Percentiles rank a stretch among this genome's conserved stretches.
phyloP scores from a whole-genome alignment of 768 basidiomycete species.

The Lentinula lateritia region DNA sequence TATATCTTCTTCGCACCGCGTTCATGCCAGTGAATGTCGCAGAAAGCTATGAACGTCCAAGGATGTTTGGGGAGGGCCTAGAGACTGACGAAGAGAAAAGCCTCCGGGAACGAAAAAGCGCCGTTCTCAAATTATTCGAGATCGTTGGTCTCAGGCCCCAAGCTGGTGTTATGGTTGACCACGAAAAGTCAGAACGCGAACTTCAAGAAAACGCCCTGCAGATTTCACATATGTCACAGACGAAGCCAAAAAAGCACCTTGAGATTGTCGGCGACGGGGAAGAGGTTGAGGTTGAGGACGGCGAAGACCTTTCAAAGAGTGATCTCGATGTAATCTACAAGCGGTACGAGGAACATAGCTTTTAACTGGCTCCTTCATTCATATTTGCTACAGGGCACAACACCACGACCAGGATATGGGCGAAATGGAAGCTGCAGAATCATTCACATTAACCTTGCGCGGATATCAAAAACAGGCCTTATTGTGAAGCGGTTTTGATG shows the following conservation, averaged over 20 bases:
- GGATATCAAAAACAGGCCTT: slow-evolving; percentile 95
- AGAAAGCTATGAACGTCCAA: slow-evolving; percentile 24
- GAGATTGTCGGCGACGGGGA: slow-evolving; percentile 80
- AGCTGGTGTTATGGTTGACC: slow-evolving; percentile 33
- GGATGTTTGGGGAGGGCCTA: slow-evolving; percentile 65
- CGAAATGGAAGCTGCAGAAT: slow-evolving; percentile 75
- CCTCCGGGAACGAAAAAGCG: slow-evolving; percentile 75
- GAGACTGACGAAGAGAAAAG: slow-evolving; percentile 76
- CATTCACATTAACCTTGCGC: slow-evolving; percentile 71
- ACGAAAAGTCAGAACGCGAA: slow-evolving; percentile 25
- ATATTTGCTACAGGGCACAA: slow-evolving; percentile 59
- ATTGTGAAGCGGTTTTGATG: slow-evolving; percentile 35
- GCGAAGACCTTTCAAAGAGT: slow-evolving; percentile 74
- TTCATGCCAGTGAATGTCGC: slow-evolving; percentile 47
- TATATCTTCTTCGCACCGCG: slow-evolving; percentile 64
- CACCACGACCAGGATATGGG: slow-evolving; percentile 68
- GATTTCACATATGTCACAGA: slow-evolving; percentile 24
- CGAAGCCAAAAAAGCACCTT: slow-evolving; percentile 37
- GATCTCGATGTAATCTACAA: slow-evolving; percentile 82
- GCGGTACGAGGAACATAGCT: slow-evolving; percentile 43
- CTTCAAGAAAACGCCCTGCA: slow-evolving; percentile 36
- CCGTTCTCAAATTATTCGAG: slow-evolving; percentile 71
- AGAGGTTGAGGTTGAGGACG: slow-evolving; percentile 80
- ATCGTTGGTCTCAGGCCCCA: slow-evolving; percentile 65
- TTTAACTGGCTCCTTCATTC: slow-evolving; percentile 1